Percentiles rank a stretch among this genome's conserved stretches.
phyloP scores from a whole-genome alignment of 2,329 filamentous ascomycete species.

The Colletotrichum euphorbiae region DNA sequence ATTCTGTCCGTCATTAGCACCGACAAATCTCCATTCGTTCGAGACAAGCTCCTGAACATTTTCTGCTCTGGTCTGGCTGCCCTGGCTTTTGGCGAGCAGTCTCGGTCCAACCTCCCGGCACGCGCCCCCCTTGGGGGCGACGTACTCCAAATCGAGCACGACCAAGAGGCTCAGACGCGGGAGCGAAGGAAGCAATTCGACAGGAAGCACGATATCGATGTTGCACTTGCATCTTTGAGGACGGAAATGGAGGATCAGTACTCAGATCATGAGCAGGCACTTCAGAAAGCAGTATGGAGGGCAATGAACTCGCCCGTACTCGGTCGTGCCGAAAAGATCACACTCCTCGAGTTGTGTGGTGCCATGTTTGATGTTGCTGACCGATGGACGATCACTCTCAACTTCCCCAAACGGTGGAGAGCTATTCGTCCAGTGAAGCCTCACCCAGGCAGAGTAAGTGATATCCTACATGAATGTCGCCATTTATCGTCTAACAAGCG shows the following conservation, averaged over 20 bases:
- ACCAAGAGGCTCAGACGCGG: constrained; percentile 62
- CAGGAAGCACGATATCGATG: constrained; percentile 71
- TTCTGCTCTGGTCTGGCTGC: constrained; percentile 70
- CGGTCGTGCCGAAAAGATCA: constrained; percentile 56
- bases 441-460: constrained; percentile 51
- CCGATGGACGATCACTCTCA: constrained; percentile 55
- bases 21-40: constrained; percentile 72
- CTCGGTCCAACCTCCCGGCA: constrained; percentile 52
- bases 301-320: constrained; percentile 54
- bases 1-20: constrained; percentile 70
- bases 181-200: constrained; percentile 73
- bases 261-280: constrained; percentile 51
- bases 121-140: constrained; percentile 44
- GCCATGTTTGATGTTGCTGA: constrained; percentile 61
- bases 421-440: constrained; percentile 51
- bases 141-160: constrained; percentile 50
- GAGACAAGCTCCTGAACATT: constrained; percentile 68
- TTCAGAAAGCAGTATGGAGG: constrained; percentile 57
- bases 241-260: constrained; percentile 59
- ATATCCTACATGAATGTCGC: background rate
- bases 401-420: constrained; percentile 56
- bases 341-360: constrained; percentile 56
- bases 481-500: constrained; percentile 34
- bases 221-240: constrained; percentile 60
- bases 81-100: constrained; percentile 72